phyloP scores from a whole-genome alignment of 169 alveolate species.

The Eimeria zaria region DNA sequence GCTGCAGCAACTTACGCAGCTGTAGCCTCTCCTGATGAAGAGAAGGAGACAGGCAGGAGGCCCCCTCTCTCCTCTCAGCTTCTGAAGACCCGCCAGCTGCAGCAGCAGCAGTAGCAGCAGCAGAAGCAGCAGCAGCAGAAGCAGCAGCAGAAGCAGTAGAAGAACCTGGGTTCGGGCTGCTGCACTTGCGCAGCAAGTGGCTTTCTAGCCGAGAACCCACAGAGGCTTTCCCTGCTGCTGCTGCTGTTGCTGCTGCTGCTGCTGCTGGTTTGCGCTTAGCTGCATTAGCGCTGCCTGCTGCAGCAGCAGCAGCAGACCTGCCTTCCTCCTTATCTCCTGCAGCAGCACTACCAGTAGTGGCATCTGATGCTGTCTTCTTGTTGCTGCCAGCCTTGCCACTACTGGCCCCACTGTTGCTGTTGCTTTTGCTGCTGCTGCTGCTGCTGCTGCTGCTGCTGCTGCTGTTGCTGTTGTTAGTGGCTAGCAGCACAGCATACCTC shows the following conservation, averaged over 20 bases:
- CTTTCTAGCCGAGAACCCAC: neutral
- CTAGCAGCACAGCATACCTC: constrained; percentile 68
- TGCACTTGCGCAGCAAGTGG: constrained; percentile 13
- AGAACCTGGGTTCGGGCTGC: neutral
- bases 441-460: constrained; percentile 5
- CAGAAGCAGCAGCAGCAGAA: no score
- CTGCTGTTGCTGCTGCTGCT: constrained; percentile 5
- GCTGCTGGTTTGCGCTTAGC: neutral
- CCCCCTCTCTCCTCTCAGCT: neutral
- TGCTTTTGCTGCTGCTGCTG: no score
- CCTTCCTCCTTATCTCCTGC: neutral
- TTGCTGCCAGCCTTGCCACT: neutral
- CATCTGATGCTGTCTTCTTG: neutral
- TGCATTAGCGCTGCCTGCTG: neutral
- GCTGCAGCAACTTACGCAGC: neutral
- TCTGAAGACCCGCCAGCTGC: neutral
- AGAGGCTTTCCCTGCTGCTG: neutral
- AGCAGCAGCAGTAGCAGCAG: no score
- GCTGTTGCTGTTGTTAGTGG: constrained; percentile 42
- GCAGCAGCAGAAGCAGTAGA: neutral
- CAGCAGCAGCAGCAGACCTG: neutral
- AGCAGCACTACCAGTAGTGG: neutral
- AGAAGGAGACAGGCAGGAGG: neutral
- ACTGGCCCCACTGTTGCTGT: no score
- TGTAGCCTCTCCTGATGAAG: neutral